phyloP scores from a whole-genome alignment of 2,329 filamentous ascomycete species.

The Didymella keratinophila region DNA sequence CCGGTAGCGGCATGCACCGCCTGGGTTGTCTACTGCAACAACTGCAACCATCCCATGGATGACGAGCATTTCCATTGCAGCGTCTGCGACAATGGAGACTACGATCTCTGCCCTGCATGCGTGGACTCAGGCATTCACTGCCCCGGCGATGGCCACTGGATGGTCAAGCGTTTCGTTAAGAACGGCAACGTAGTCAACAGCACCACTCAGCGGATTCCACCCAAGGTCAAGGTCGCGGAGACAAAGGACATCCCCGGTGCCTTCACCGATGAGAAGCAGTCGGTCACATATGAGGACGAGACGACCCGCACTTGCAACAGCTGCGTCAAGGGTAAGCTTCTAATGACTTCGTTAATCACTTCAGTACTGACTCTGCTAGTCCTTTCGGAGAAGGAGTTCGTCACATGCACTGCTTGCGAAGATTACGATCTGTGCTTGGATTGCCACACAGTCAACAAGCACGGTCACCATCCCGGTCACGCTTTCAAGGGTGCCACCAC shows the following conservation, averaged over 20 bases:
- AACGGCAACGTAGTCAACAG: slow-evolving; percentile 83
- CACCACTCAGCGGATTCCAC: slow-evolving; percentile 79
- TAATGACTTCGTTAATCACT: neutral
- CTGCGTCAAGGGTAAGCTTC: slow-evolving; percentile 66
- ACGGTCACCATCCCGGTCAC: slow-evolving; percentile 92
- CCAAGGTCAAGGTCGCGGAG: slow-evolving; percentile 61
- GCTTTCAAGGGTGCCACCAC: slow-evolving; percentile 74
- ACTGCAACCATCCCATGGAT: slow-evolving; percentile 79
- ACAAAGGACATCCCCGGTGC: slow-evolving; percentile 54
- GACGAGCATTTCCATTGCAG: slow-evolving; percentile 93
- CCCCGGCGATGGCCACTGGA: slow-evolving; percentile 81
- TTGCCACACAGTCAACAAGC: slow-evolving; percentile 78
- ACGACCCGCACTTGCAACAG: slow-evolving; percentile 75
- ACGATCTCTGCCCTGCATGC: slow-evolving; percentile 86
- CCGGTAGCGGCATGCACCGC: slow-evolving; percentile 50
- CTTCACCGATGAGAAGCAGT: slow-evolving; percentile 56
- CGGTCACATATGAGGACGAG: slow-evolving; percentile 44
- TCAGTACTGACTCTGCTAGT: slow-evolving; percentile 55
- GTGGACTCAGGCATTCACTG: slow-evolving; percentile 80
- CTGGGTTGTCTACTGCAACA: slow-evolving; percentile 94
- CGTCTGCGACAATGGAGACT: slow-evolving; percentile 91
- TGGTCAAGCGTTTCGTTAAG: slow-evolving; percentile 87
- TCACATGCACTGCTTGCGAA: slow-evolving; percentile 83
- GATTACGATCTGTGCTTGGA: slow-evolving; percentile 91
- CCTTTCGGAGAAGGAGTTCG: slow-evolving; percentile 78